Evolutionary conservation across 768 basidiomycete species (phyloP).

Genomic region (Boletus pseudo-olivaceus): DNA sequence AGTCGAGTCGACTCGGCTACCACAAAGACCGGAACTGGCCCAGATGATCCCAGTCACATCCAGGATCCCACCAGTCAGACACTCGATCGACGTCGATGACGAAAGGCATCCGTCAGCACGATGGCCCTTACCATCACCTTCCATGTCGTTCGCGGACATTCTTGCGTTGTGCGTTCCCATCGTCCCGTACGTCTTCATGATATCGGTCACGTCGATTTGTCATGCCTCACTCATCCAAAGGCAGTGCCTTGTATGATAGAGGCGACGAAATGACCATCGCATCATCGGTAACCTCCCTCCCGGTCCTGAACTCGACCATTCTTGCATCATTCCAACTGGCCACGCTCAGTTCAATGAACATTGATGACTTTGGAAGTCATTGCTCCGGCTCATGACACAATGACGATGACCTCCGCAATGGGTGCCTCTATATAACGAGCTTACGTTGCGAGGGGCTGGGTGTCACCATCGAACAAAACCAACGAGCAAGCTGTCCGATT

Average conservation of each 20-base stretch:
- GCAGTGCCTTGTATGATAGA: neutral
- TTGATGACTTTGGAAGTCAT: neutral
- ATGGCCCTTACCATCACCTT: neutral
- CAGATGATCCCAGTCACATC: neutral
- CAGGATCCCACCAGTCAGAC: neutral
- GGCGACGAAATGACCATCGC: no score
- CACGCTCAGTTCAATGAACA: neutral
- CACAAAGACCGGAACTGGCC: neutral
- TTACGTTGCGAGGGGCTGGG: neutral
- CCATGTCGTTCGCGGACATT: neutral
- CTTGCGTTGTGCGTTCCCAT: neutral
- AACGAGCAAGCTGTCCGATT: neutral
- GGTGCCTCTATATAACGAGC: constrained; percentile 12
- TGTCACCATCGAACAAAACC: neutral
- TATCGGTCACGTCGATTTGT: neutral
- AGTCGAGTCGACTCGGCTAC: neutral
- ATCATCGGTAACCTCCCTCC: neutral
- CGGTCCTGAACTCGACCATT: neutral
- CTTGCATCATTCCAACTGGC: neutral
- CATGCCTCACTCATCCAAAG: neutral
- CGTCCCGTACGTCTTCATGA: neutral
- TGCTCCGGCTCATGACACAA: neutral
- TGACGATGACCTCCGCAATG: neutral
- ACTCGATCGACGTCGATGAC: neutral
- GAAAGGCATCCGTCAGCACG: neutral